Evolutionary conservation across 768 basidiomycete species (phyloP).

Genomic region (Pulveroboletus sp.): DNA sequence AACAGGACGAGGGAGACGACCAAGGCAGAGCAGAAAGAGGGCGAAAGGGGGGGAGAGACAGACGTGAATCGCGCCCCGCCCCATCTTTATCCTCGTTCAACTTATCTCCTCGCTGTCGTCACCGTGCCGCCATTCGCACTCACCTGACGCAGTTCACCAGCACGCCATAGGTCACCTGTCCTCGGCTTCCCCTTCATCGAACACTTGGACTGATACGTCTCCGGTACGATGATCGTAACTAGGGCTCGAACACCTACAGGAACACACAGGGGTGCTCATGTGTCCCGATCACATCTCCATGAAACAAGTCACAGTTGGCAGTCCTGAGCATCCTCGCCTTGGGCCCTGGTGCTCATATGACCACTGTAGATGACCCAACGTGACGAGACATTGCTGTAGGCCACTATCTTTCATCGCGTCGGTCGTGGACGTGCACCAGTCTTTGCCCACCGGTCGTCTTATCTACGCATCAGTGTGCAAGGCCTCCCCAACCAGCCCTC

Average conservation of each 20-base stretch:
- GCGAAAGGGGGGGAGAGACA: not conserved
- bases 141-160: slow-evolving; percentile 15
- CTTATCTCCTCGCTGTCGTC: slow-evolving; percentile 10
- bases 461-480: too few relatives aligned
- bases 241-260: not conserved
- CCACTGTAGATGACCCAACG: too few relatives aligned
- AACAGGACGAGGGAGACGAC: too few relatives aligned
- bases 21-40: too few relatives aligned
- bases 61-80: not conserved
- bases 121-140: slow-evolving; percentile 6
- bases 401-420: too few relatives aligned
- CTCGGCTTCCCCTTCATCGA: not conserved
- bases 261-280: slow-evolving; percentile 8
- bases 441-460: too few relatives aligned
- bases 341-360: slow-evolving; percentile 7
- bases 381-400: too few relatives aligned
- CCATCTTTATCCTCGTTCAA: slow-evolving; percentile 11
- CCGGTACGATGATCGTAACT: not conserved
- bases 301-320: slow-evolving; percentile 9
- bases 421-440: too few relatives aligned
- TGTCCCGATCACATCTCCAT: slow-evolving; percentile 10
- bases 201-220: too few relatives aligned
- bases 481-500: too few relatives aligned
- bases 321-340: not conserved
- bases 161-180: slow-evolving; percentile 12